Percentiles rank a stretch among this genome's conserved stretches.
These are phyloP conservation scores for Ceratocystis lukuohia DNA, from an alignment of 2,329 filamentous ascomycete genomes.

Conservation along the genomic window DNA sequence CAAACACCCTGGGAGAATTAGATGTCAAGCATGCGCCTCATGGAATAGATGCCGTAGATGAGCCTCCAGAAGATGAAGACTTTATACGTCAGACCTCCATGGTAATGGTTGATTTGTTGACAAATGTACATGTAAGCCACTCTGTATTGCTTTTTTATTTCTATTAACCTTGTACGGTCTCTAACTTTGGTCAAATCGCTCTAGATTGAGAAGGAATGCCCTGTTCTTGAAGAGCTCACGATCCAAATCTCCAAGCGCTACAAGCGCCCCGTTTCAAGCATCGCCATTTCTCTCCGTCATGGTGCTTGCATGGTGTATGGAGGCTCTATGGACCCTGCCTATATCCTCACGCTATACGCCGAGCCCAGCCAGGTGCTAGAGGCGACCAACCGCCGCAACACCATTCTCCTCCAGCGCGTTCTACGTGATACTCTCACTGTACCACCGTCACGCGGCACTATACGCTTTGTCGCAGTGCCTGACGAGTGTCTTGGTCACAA, in stretches of 20 bases:
- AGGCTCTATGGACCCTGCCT: constrained; percentile 64
- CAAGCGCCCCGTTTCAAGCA: constrained; percentile 56
- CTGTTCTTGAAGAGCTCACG: constrained; percentile 60
- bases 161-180: not conserved
- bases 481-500: constrained; percentile 62
- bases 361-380: constrained; percentile 56
- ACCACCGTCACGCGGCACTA: constrained; percentile 49
- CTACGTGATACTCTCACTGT: constrained; percentile 60
- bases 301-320: constrained; percentile 62
- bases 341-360: constrained; percentile 60
- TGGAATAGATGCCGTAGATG: not conserved
- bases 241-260: constrained; percentile 62
- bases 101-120: constrained; percentile 12
- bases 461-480: constrained; percentile 55
- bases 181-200: not conserved
- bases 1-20: not conserved
- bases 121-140: constrained; percentile 12
- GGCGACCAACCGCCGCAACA: constrained; percentile 67
- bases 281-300: constrained; percentile 65
- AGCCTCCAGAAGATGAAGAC: not conserved
- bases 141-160: constrained; percentile 22
- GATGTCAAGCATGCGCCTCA: not conserved
- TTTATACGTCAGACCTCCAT: constrained; percentile 6
- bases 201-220: constrained; percentile 62
- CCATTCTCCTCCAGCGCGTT: constrained; percentile 61